Base-by-base conservation (phyloP, 2,329 filamentous ascomycete genomes). In the Trematosphaeria pertusa region DNA sequence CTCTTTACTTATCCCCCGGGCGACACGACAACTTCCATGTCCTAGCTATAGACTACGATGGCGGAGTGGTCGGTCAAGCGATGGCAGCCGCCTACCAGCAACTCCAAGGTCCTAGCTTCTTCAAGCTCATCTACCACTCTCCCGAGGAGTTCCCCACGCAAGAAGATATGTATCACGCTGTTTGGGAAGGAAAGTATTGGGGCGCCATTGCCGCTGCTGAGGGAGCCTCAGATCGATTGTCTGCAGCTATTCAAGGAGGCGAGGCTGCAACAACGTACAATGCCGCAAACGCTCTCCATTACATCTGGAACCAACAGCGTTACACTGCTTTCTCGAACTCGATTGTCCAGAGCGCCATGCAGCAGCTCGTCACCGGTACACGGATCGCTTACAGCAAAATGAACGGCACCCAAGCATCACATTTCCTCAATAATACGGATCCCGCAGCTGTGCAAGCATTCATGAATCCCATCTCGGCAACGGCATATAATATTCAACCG, bases 231-330 rank as follows among this genome's bases (percentile, higher is more conserved):
- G 50, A 53, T 3, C 61, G 64, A 4, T 62, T 80, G 2, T 43
- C 58, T 12, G 59, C 65, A 10, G 75, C 74, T 0, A 49, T 78
- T 4, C 46, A 60, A 4, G 69, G 69, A 15, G 67, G 65, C 17
- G 37, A 61, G 2, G 61, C 68, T 3, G 65, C 67, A 1, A 44
- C 61, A 5, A 50, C 47, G 0, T 78, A 78, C 56, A 62, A 77
- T 38, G 41, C 56, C 4, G 51, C 47, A 21, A 46, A 73, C 38
- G 65, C 73, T 3, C 48, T 79, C 2, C 70, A 66, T 6, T 72
- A 73, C 31, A 61, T 78, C 44, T 79, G 75, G 74, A 78, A 78
- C 49, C 70, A 75, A 50, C 75, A 73, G 6, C 70, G 73, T 7
- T 79, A 79, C 54, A 56, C 75, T 0, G 59, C 72, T 1, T 58